Evolutionary conservation across 2,329 filamentous ascomycete species (phyloP), one percentile per base, ranked within the genome.

Genomic region (Colletotrichum trifolii): DNA sequence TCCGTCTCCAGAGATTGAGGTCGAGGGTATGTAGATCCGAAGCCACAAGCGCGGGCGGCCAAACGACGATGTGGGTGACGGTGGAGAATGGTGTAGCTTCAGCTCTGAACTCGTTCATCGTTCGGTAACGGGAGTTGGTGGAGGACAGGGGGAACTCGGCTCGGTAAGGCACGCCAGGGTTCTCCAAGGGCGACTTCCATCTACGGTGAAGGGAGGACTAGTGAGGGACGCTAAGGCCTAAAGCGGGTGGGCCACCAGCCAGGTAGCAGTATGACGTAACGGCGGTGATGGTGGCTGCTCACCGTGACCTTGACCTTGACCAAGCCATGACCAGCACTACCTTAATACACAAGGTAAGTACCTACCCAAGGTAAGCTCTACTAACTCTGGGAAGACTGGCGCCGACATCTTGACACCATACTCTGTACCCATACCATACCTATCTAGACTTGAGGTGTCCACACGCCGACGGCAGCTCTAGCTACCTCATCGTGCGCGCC

Each of bases 181-280:
- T n/a, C 43, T 17, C 43, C 15, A 40, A 43, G n/a, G 45, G 34
- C 13, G 46, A 38, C 25, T 25, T 25, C 25, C 3, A 25, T 25
- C 25, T 5, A 5, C 25, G 25, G 25, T 25, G 4, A 25, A 25
- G 25, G 25, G 25, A 15, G 58, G 38, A 52, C 47, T 45, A 63
- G 15, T 35, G 35, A 35, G 38, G 17, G 13, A n/a, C 40, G 42
- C 63, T 66, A 63, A 43, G 52, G 13, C 62, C 59, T 43, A 34
- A 66, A 57, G 49, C 63, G 63, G 63, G 43, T 42, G 53, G 17
- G 13, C 34, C 49, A 35, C 47, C 42, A 63, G 58, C 58, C 53
- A 49, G 43, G 17, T 58, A 25, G 55, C 46, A 60, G 53, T 47
- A 66, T 66, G 63, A 66, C 63, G 62, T 65, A 62, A 62, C 50